Base-by-base conservation (phyloP, 2,329 filamentous ascomycete species). In the Alternaria arborescens region DNA sequence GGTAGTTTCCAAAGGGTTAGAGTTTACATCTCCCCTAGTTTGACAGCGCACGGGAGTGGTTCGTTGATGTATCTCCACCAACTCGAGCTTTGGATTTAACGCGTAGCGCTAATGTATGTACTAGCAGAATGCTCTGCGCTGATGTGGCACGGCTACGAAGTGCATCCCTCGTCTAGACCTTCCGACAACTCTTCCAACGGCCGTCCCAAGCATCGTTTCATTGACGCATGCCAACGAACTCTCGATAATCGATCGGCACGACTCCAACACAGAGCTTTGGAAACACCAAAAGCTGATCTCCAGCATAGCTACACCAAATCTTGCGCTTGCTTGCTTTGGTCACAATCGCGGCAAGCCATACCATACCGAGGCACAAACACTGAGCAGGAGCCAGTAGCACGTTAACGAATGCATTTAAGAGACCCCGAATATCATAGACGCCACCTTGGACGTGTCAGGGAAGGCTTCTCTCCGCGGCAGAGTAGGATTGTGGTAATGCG, bases 101-200 rank as follows among this genome's bases (percentile, higher is more conserved):
- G 38, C 32, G 36, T 59, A 55, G 43, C 52, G 52, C 57, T 59
- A 55, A 48, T 36, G 38, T 55, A 34, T 51, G 57, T 34, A 28
- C 38, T 44, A 30, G 44, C 43, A 18, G 18, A n/a, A 36, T 20
- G 20, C 18, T 52, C 47, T 58, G 57, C 57, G 50, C 8, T 36
- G n/a, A 38, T 46, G 43, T 55, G 52, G 43, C 52, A 44, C 36
- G 44, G 36, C 44, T 42, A 51, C 52, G 38, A 43, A 48, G 32
- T 48, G 34, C 24, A 38, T 51, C 8, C 11, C 38, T 43, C 18
- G 22, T 55, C 22, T 36, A 28, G 32, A 55, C 52, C 11, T 36
- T 18, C 22, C 26, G 5, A 50, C 4, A 14, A 24, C 34, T 18
- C 46, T 42, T 8, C 30, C 14, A n/a, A 22, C 16, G 16, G 32